Percentiles rank a stretch among this genome's conserved stretches.
These are phyloP conservation scores for Apiotrichum domesticum DNA, from an alignment of 1,284 basidiomycete genomes.

Conservation along the genomic window DNA sequence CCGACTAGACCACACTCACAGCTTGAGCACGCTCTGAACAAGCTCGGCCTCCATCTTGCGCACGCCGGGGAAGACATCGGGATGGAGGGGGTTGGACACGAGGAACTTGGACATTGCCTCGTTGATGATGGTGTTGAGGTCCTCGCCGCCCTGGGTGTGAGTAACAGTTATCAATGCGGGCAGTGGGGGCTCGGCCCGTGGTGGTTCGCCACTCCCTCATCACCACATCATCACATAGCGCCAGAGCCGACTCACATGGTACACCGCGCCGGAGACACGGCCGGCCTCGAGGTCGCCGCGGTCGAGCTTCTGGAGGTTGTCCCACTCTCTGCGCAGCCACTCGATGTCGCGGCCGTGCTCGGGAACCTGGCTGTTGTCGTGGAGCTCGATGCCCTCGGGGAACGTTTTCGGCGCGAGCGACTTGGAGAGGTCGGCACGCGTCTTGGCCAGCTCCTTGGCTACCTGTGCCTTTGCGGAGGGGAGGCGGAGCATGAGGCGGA, in stretches of 20 bases:
- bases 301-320: conserved; percentile 71
- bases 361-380: conserved; percentile 58
- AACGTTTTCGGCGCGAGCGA: conserved; percentile 52
- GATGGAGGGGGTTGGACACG: conserved; percentile 79
- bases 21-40: conserved; percentile 82
- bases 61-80: conserved; percentile 84
- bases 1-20: conserved; percentile 44
- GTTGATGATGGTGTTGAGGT: conserved; percentile 55
- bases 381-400: conserved; percentile 55
- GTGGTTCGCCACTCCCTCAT: too few species aligned
- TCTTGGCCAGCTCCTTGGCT: conserved; percentile 62
- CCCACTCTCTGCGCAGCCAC: conserved; percentile 75
- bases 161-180: too few species aligned
- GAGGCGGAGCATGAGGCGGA: conserved; percentile 60
- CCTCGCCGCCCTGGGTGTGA: conserved; percentile 65
- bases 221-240: too few species aligned
- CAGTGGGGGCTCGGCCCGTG: too few species aligned
- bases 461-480: conserved; percentile 66
- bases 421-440: conserved; percentile 59
- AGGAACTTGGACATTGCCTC: conserved; percentile 47
- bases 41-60: conserved; percentile 98
- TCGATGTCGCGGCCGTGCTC: conserved; percentile 61
- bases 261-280: conserved; percentile 79
- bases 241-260: conserved; percentile 53
- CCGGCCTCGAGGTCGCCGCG: conserved; percentile 52